Evolutionary conservation across 176 grass and related monocot genomes (phyloP).

Genomic region (Oryza glaberrima): DNA sequence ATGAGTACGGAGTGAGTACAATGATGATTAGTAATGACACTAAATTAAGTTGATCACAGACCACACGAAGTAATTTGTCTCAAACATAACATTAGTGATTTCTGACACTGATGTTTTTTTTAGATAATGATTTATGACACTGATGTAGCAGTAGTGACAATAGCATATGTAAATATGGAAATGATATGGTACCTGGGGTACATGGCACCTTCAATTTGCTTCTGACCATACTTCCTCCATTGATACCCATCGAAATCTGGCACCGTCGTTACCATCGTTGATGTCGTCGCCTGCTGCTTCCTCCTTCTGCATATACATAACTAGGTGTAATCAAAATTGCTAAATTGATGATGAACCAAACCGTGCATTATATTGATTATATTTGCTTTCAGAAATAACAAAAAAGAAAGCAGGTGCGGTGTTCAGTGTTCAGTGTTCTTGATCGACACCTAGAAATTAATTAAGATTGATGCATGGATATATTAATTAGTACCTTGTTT

Average conservation of each 20-base stretch:
- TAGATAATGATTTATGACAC: no score
- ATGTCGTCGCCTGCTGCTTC: neutral
- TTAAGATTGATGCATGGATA: neutral
- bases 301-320: neutral
- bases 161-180: no score
- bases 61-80: no score
- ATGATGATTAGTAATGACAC: no score
- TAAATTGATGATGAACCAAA: neutral
- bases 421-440: no score
- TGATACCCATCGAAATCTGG: slow-evolving; percentile 56
- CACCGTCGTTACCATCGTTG: slow-evolving; percentile 20
- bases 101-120: no score
- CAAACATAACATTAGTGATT: no score
- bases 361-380: neutral
- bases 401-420: no score
- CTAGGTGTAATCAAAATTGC: neutral
- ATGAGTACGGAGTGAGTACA: no score
- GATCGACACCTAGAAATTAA: neutral
- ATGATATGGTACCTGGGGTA: slow-evolving; percentile 26
- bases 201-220: slow-evolving; percentile 46
- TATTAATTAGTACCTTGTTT: neutral
- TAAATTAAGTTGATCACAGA: no score
- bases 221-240: slow-evolving; percentile 60
- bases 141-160: no score
- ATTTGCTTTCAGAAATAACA: neutral